These are phyloP conservation scores for Coleophoma cylindrospora DNA, from an alignment of 2,329 filamentous ascomycete genomes.

Conservation along the genomic window DNA sequence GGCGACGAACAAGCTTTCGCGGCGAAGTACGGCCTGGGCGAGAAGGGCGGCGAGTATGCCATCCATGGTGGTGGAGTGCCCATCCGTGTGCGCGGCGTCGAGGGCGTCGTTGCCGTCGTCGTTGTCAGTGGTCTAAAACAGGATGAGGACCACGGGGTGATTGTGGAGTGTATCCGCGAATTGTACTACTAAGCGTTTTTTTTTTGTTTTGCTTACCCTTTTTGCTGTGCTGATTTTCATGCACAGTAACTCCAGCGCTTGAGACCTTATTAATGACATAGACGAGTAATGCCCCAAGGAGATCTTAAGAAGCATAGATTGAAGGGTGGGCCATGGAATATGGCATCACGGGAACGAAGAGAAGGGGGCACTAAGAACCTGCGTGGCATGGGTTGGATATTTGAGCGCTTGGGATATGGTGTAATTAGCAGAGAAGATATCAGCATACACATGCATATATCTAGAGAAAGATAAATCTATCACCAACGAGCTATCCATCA, in stretches of 20 bases:
- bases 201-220: background rate
- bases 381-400: too few relatives aligned
- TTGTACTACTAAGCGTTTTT: slow-evolving; percentile 12
- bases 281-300: too few relatives aligned
- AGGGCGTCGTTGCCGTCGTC: slow-evolving; percentile 70
- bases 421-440: too few relatives aligned
- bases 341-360: too few relatives aligned
- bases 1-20: slow-evolving; percentile 62
- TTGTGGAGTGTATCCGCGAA: slow-evolving; percentile 48
- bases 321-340: too few relatives aligned
- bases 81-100: slow-evolving; percentile 65
- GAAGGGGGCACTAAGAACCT: too few relatives aligned
- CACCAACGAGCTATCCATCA: too few relatives aligned
- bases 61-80: slow-evolving; percentile 77
- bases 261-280: too few relatives aligned
- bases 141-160: slow-evolving; percentile 71
- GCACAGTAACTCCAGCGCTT: background rate
- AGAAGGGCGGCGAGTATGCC: slow-evolving; percentile 57
- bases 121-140: slow-evolving; percentile 74
- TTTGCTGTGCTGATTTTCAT: background rate
- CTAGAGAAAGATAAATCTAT: too few relatives aligned
- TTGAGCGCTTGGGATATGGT: too few relatives aligned
- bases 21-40: slow-evolving; percentile 57
- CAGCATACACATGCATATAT: too few relatives aligned
- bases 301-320: too few relatives aligned